Evolutionary conservation across 1,284 basidiomycete genomes (phyloP), one percentile per base, ranked within the genome.

Genomic region (Pholiota adiposa): DNA sequence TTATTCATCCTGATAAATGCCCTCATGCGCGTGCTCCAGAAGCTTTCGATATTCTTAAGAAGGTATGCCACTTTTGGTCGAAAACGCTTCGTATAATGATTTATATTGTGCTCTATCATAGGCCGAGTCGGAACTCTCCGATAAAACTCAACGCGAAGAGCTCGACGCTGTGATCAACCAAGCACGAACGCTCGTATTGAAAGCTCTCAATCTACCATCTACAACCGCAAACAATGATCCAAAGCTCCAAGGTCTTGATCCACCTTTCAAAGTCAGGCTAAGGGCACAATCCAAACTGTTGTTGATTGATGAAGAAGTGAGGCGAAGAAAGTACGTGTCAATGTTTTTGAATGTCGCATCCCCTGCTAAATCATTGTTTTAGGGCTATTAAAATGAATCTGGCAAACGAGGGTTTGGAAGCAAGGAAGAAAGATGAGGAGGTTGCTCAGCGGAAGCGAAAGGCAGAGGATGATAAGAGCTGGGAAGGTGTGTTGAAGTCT

Each of bases 1-100:
- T 93, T 72, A 94, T 94, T 69, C 91, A 94, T 79, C 91, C 91
- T 68, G 91, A 94, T 78, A 94, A 94, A 80, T 87, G 88, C 63
- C 76, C 87, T 70, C 90, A 94, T 74, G 78, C 83, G 40, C 84
- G 85, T 67, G 89, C 92, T 58, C 88, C 92, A 68, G 92, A 93
- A 74, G 91, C 91, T 0, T 94, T 94, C 69, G 91, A 94, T 73
- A 71, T 92, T 25, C 78, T 94, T 48, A 94, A 94, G 79, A 93
- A 94, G 83, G 91, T 89, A 54, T 9, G 74, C 64, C 49, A 34
- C 27, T 51, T 16, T 46, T 48, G 7, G 12, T 16, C 43, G 27
- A 19, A n/a, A 41, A 58, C 51, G 2, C 7, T 21, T 27, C 40
- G 14, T 44, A n/a, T n/a, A 46, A 4, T 29, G 44, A n/a, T 40